Base-by-base conservation (phyloP, 768 basidiomycete species). In the Fomitopsis serialis region DNA sequence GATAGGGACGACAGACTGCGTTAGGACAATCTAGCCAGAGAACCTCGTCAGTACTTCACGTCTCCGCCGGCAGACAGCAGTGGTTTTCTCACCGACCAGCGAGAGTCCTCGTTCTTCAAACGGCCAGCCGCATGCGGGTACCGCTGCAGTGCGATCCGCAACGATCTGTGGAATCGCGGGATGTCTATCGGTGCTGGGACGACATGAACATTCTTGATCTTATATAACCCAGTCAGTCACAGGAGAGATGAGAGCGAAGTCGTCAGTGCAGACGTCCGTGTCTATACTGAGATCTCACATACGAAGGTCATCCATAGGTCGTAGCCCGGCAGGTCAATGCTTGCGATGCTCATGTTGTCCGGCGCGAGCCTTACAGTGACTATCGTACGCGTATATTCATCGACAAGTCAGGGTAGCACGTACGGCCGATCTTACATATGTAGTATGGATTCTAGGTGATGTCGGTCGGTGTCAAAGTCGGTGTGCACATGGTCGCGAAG, bases 141-240 rank as follows among this genome's bases (percentile, higher is more conserved):
- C 0, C 25, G 7, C 1, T 32, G 45, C 17, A 56, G 22, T 9
- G 45, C 35, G 15, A 42, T 37, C n/a, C 42, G 25, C 9, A 61
- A 19, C 3, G 60, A 52, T 1, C 42, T 17, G 1, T 19, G 15
- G 23, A 61, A 61, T 4, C 35, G 21, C 1, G 15, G 9, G 25
- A 45, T 2, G 22, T 58, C 46, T 17, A 60, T 24, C 9, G 29
- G 27, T 7, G 40, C 7, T 12, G 60, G 54, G 2, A 61, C 15
- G 17, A 56, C 42, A 35, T 60, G 58, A 11, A 65, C 58, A 27
- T 60, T 61, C 48, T 60, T 56, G 9, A 65, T 60, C 61, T 63
- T 32, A n/a, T 21, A 36, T 22, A 9, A 34, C 15, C 34, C 21
- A 19, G n/a, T 2, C 7, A 15, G 10, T 19, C 19, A 12, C 25